Conservation (phyloP, 441 rosid genomes). For the Pelargonium australe region DNA sequence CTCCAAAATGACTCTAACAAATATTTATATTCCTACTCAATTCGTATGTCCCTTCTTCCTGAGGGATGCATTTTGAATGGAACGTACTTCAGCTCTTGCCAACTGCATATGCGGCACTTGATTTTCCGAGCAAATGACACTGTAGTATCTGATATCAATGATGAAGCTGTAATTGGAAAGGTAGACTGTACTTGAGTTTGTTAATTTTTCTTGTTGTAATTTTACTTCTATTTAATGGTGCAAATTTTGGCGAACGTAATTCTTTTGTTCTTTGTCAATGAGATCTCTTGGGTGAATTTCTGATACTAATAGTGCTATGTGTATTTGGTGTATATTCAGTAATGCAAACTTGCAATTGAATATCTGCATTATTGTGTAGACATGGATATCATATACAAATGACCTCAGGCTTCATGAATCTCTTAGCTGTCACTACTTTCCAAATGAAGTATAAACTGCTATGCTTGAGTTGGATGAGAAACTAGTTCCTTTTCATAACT, state of each 20-base stretch:
- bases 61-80: slow-evolving; percentile 56
- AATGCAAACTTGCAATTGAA: neutral
- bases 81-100: slow-evolving; percentile 49
- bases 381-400: neutral
- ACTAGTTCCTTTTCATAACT: neutral
- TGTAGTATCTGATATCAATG: slow-evolving; percentile 34
- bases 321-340: neutral
- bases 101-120: slow-evolving; percentile 60
- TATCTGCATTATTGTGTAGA: neutral
- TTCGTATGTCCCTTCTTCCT: slow-evolving; percentile 66
- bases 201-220: neutral
- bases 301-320: neutral
- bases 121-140: slow-evolving; percentile 37
- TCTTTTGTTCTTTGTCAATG: neutral
- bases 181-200: slow-evolving; percentile 24
- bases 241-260: neutral
- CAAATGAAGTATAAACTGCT: neutral
- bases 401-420: neutral
- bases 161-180: slow-evolving; percentile 64
- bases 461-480: neutral
- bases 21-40: slow-evolving; percentile 52
- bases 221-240: neutral
- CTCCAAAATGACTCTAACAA: slow-evolving; percentile 24
- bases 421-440: neutral
- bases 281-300: neutral